Conservation (phyloP, 208 protist genomes). For the Wallacemonas rigidus region DNA sequence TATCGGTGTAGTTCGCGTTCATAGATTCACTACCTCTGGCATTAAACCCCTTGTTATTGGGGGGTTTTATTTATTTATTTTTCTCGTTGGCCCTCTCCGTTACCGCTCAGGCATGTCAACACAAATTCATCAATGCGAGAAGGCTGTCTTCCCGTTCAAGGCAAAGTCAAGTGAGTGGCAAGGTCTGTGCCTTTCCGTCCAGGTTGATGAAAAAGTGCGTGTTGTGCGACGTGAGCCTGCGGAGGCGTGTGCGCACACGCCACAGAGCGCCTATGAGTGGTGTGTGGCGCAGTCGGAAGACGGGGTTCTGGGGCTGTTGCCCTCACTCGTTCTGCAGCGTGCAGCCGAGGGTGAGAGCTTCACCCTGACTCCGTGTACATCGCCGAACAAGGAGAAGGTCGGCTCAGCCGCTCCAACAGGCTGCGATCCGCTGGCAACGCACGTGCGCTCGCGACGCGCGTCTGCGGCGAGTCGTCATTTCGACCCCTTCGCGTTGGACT, state of each 20-base stretch:
- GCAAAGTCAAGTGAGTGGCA: slow-evolving; percentile 10
- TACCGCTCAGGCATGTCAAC: slow-evolving; percentile 2
- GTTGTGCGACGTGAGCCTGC: slow-evolving; percentile 35
- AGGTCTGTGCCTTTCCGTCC: slow-evolving; percentile 29
- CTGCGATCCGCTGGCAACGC: not conserved
- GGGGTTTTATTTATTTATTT: slow-evolving; percentile 12
- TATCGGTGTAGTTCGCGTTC: not conserved
- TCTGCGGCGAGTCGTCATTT: not conserved
- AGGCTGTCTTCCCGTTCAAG: slow-evolving; percentile 37
- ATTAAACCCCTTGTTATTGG: not conserved
- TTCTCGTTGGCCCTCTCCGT: slow-evolving; percentile 9
- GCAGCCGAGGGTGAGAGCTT: slow-evolving; percentile 12
- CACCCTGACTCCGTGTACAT: not conserved
- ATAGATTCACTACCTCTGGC: slow-evolving; percentile 13
- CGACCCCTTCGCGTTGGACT: slow-evolving; percentile 8
- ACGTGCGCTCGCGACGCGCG: not conserved
- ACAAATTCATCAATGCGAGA: slow-evolving; percentile 19
- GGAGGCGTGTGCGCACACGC: not conserved
- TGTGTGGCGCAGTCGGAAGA: slow-evolving; percentile 50
- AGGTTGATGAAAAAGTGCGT: slow-evolving; percentile 29
- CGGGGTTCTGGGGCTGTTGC: slow-evolving; percentile 40
- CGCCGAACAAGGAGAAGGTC: not conserved
- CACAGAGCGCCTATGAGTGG: slow-evolving; percentile 24
- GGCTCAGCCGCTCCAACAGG: not conserved
- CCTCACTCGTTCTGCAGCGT: slow-evolving; percentile 22